These are phyloP conservation scores for Saksenaea vasiformis DNA, from an alignment of 371 early-diverging fungal genomes.

Conservation along the genomic window DNA sequence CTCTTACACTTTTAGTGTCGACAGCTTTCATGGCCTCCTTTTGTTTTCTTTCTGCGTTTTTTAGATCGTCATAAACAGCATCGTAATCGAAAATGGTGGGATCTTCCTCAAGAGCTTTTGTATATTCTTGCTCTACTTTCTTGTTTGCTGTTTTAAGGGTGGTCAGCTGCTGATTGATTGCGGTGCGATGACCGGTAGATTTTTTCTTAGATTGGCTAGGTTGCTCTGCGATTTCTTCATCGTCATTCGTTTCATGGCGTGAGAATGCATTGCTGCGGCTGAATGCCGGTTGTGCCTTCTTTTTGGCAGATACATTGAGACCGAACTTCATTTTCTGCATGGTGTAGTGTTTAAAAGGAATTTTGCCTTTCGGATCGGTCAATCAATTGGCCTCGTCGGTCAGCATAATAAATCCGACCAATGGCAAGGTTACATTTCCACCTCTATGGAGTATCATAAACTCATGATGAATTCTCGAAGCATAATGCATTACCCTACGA, in stretches of 20 bases:
- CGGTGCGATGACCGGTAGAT: constrained; percentile 15
- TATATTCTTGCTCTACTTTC: constrained; percentile 54
- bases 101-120: constrained; percentile 77
- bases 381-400: too few relatives aligned
- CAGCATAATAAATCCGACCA: too few relatives aligned
- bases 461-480: too few relatives aligned
- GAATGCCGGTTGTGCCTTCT: constrained; percentile 15
- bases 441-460: too few relatives aligned
- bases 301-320: constrained; percentile 39
- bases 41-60: constrained; percentile 61
- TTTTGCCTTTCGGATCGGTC: background rate
- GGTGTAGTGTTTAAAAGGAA: background rate
- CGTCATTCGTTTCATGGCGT: constrained; percentile 21
- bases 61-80: constrained; percentile 85
- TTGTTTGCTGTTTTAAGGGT: constrained; percentile 29
- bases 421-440: too few relatives aligned
- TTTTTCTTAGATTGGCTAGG: constrained; percentile 19
- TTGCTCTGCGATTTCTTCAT: constrained; percentile 19
- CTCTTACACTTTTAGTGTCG: constrained; percentile 28
- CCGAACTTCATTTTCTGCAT: constrained; percentile 44
- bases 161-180: constrained; percentile 39
- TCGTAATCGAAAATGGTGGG: constrained; percentile 91
- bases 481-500: too few relatives aligned
- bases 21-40: constrained; percentile 42
- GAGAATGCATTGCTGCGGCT: constrained; percentile 25